Evolutionary conservation across 208 protist genomes (phyloP), one percentile per base, ranked within the genome.

Genomic region (Phytomonas serpens): DNA sequence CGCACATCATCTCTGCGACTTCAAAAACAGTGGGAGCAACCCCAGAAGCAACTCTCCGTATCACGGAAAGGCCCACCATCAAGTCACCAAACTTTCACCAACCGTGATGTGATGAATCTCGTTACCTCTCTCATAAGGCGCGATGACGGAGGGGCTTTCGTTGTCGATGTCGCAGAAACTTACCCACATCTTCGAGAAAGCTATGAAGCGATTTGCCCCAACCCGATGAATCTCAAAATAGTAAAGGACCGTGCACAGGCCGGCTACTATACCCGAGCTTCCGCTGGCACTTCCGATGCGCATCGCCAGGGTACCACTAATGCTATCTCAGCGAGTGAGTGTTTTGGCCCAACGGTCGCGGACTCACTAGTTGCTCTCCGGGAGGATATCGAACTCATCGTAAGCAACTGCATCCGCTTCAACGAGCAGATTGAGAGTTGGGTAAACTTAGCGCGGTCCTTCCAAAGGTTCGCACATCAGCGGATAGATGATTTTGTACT

Each of bases 341-440:
- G 84, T 33, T 81, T 86, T 42, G 87, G 83, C 13, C 66, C 29
- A 47, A 82, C 83, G n/a, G 77, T 93, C 29, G 91, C 91, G 27
- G 74, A 82, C 34, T 92, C 82, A 7, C 47, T 96, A n/a, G 2
- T 67, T 14, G 72, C 67, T 9, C 78, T 96, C 23, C 85, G 88
- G 32, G 74, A 79, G 19, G 91, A 96, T 72, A 73, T 96, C 16
- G 84, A 94, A 74, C 81, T 94, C 61, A 90, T 96, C 61, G 89
- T 93, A 23, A 68, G 62, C 31, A 96, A 96, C 73, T 96, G 91
- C 74, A 80, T 92, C 61, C 79, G 79, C 34, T 96, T 94, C 68
- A 96, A 96, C 71, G 77, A 76, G 14, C 77, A 85, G 51, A 78
- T 83, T 32, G 68, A 77, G 64, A 69, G 66, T 42, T 96, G 91